Evolutionary conservation across 176 grass and related monocot species (phyloP).

Genomic region (Juncus inflexus): DNA sequence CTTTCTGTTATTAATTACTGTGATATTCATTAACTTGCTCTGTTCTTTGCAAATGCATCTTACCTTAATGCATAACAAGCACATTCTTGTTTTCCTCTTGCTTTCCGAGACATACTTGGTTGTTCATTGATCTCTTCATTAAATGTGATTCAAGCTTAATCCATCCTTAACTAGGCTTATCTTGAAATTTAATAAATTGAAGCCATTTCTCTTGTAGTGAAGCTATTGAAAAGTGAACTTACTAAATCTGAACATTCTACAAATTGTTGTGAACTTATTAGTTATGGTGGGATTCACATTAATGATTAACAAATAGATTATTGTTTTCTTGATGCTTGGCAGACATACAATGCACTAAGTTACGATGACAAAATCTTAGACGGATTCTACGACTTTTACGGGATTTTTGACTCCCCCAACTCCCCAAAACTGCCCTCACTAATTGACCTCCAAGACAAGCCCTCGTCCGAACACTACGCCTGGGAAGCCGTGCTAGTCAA

Average conservation of each 20-base stretch:
- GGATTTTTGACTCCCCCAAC: conserved; percentile 38
- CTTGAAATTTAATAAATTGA: conserved; percentile 2
- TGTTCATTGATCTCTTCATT: too few species aligned
- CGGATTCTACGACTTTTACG: conserved; percentile 94
- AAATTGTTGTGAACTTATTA: too few species aligned
- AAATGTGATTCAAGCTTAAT: too few species aligned
- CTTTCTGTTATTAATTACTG: background rate
- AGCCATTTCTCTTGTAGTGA: background rate
- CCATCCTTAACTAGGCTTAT: too few species aligned
- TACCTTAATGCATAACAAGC: too few species aligned
- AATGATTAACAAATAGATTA: too few species aligned
- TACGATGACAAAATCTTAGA: conserved; percentile 94
- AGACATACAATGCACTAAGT: conserved; percentile 82
- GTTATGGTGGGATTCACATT: too few species aligned
- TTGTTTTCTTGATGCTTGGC: conserved; percentile 21
- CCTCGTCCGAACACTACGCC: conserved; percentile 52
- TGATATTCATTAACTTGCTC: too few species aligned
- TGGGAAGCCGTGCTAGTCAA: conserved; percentile 88
- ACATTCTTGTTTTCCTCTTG: too few species aligned
- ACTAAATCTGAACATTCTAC: too few species aligned
- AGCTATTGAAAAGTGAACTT: background rate
- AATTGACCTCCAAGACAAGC: conserved; percentile 49
- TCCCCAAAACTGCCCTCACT: conserved; percentile 67
- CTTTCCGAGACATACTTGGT: too few species aligned
- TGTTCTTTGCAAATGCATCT: too few species aligned